Conservation (phyloP, 805 yeast genomes). For the Kodamaea hsintzibuensis region DNA sequence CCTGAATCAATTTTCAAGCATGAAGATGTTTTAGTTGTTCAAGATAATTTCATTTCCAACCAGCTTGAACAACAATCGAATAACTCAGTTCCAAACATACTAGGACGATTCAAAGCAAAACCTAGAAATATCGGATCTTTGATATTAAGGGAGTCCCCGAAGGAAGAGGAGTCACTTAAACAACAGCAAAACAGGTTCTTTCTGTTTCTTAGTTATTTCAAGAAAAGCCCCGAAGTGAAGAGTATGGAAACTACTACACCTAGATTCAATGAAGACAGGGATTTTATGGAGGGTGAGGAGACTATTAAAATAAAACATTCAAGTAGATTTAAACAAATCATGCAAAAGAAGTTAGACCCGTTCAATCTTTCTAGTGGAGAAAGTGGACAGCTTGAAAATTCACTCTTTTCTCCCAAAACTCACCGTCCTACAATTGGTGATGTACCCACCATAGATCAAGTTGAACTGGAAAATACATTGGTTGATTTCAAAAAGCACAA, state of each 20-base stretch:
- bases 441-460: conserved; percentile 22
- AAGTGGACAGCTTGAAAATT: conserved; percentile 19
- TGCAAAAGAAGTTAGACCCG: not conserved
- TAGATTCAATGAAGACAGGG: too few species aligned
- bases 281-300: not conserved
- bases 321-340: not conserved
- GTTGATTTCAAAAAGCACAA: not conserved
- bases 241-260: not conserved
- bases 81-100: too few species aligned
- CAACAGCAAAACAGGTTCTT: not conserved
- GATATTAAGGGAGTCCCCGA: not conserved
- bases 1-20: too few species aligned
- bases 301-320: not conserved
- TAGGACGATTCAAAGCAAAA: conserved; percentile 13
- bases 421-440: conserved; percentile 24
- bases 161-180: not conserved
- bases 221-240: conserved; percentile 12
- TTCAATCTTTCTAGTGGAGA: not conserved
- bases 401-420: conserved; percentile 27
- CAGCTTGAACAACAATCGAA: too few species aligned
- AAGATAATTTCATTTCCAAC: too few species aligned
- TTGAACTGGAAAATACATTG: not conserved
- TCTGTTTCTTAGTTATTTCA: conserved; percentile 3
- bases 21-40: too few species aligned
- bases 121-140: conserved; percentile 14